Evolutionary conservation across 2,329 filamentous ascomycete genomes (phyloP), one percentile per base, ranked within the genome.

Genomic region (Neonectria punicea): DNA sequence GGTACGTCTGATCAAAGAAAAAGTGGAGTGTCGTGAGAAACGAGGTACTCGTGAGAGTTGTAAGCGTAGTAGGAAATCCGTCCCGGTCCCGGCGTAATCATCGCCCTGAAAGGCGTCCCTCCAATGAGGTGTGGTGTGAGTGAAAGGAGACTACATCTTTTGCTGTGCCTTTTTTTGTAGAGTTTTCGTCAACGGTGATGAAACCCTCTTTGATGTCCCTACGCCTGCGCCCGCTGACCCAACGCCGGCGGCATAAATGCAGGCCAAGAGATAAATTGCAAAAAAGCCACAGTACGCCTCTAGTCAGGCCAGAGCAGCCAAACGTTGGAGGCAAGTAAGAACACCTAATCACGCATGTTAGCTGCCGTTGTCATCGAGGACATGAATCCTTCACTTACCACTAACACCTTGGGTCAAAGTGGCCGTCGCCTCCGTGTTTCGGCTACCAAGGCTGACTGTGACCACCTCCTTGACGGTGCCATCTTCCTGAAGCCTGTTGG

Each of bases 391-490:
- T 2, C 36, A 84, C 89, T 80, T 84, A 93, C 94, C 94, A 78
- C 93, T 97, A 47, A 97, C 93, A 70, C 95, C 95, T 78, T 97
- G 95, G 0, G 93, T 95, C 74, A 97, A 79, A 1, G 95, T 97
- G 2, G 91, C 89, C 53, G 88, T 90, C 8, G 95, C 95, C 78
- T 97, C 92, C 0, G 95, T 98, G 80, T 94, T 98, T 67, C 94
- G 88, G 75, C 87, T 92, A 55, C 94, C 94, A 39, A 98, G 83
- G 69, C 93, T 97, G 22, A 97, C 94, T 2, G 94, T 97, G 67
- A 92, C 89, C 4, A 96, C 92, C 60, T 93, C 85, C 54, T 89
- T 81, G 47, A 94, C 85, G 2, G 81, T 80, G 18, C 86, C 85
- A 9, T 86, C 81, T 3, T 86, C 84, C 22, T 85, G 85, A 11